Percentiles rank a stretch among this genome's conserved stretches.
phyloP scores from a whole-genome alignment of 352 stramenopile genomes.

The Globisporangium okanoganense region DNA sequence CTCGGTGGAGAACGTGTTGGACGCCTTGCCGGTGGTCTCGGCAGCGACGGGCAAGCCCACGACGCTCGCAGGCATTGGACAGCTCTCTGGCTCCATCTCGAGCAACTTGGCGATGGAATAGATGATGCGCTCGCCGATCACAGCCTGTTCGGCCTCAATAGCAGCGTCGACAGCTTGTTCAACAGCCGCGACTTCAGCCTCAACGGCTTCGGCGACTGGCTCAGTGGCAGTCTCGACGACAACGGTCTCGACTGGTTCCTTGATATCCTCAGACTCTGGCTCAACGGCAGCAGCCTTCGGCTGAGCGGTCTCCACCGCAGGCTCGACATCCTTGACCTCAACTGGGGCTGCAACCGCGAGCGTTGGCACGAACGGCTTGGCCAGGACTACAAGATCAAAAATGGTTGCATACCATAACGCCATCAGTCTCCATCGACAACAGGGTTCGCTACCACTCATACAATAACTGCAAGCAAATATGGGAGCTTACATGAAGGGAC shows the following conservation, averaged over 20 bases:
- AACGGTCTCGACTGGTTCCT: slow-evolving; percentile 12
- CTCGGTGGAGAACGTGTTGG: slow-evolving; percentile 16
- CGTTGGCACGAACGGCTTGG: slow-evolving; percentile 16
- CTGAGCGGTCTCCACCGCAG: neutral
- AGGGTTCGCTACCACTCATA: too few species aligned
- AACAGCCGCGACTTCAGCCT: slow-evolving; percentile 1
- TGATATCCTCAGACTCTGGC: slow-evolving; percentile 14
- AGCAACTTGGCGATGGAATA: slow-evolving; percentile 78
- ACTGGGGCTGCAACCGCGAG: neutral
- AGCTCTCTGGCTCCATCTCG: slow-evolving; percentile 59
- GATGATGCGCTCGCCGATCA: slow-evolving; percentile 54
- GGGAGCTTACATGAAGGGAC: slow-evolving; percentile 12
- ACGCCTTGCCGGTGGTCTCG: slow-evolving; percentile 48
- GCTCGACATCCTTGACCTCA: slow-evolving; percentile 1
- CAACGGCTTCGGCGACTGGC: neutral
- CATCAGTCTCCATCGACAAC: neutral
- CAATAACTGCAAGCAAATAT: neutral
- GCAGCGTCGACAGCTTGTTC: slow-evolving; percentile 11
- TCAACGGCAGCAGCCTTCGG: slow-evolving; percentile 3
- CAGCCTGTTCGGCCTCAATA: slow-evolving; percentile 33
- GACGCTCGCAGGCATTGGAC: slow-evolving; percentile 45
- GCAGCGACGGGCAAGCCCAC: slow-evolving; percentile 42
- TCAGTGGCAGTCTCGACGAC: neutral
- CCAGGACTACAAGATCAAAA: slow-evolving; percentile 6
- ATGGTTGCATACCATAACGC: neutral